These are phyloP conservation scores for Plasmodium adleri DNA, from an alignment of 169 alveolate species.

Conservation along the genomic window DNA sequence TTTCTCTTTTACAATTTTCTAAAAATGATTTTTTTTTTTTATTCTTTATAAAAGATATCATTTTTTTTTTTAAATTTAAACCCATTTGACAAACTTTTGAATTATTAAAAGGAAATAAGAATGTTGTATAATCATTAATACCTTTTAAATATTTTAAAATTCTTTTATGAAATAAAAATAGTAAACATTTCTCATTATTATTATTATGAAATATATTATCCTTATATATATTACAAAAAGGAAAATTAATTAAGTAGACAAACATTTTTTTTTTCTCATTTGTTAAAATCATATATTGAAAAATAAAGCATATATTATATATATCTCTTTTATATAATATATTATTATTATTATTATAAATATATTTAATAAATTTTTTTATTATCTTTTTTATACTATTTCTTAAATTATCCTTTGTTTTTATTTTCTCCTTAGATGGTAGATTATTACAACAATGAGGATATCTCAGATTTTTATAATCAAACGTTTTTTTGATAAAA, in stretches of 20 bases:
- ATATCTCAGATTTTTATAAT: slow-evolving; percentile 9
- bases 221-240: slow-evolving; percentile 47
- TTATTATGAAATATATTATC: slow-evolving; percentile 35
- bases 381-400: slow-evolving; percentile 23
- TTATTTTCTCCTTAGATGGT: slow-evolving; percentile 37
- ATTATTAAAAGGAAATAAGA: slow-evolving; percentile 49
- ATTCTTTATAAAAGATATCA: slow-evolving; percentile 31
- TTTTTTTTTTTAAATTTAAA: slow-evolving; percentile 53
- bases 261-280: neutral
- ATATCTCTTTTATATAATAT: slow-evolving; percentile 3
- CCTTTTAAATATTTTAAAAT: slow-evolving; percentile 32
- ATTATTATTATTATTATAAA: neutral
- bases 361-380: slow-evolving; percentile 11
- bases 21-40: neutral
- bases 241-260: slow-evolving; percentile 49
- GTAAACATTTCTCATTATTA: slow-evolving; percentile 44
- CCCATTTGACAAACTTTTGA: slow-evolving; percentile 46
- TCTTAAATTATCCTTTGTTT: slow-evolving; percentile 15
- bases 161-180: slow-evolving; percentile 62
- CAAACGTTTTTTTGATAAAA: slow-evolving; percentile 51
- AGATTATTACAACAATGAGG: slow-evolving; percentile 38
- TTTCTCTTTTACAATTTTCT: neutral
- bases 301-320: slow-evolving; percentile 46
- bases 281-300: slow-evolving; percentile 33
- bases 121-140: slow-evolving; percentile 59